Evolutionary conservation across 2,329 filamentous ascomycete species (phyloP).

Genomic region (Aspergillus proliferans): DNA sequence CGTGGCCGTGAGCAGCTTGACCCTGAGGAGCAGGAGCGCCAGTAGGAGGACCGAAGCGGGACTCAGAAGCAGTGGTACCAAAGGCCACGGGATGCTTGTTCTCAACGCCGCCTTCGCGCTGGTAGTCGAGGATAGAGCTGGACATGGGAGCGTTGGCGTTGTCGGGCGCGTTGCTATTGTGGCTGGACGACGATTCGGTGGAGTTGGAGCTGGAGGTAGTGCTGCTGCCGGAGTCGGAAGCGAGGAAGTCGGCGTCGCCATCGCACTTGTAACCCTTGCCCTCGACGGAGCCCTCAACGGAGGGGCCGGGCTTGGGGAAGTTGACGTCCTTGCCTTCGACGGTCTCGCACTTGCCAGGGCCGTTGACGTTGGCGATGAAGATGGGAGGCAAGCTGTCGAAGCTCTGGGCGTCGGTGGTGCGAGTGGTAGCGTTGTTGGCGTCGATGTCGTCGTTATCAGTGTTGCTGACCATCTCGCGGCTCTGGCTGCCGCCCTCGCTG

Average conservation of each 20-base stretch:
- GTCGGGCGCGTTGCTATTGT: too few species aligned
- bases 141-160: too few species aligned
- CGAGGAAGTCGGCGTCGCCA: slow-evolving; percentile 26
- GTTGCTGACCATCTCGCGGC: background rate
- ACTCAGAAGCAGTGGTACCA: slow-evolving; percentile 1
- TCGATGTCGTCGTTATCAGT: slow-evolving; percentile 3
- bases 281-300: slow-evolving; percentile 37
- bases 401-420: slow-evolving; percentile 2
- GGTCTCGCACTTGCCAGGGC: slow-evolving; percentile 51
- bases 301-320: slow-evolving; percentile 61
- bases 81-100: too few species aligned
- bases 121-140: too few species aligned
- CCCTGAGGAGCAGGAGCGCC: too few species aligned
- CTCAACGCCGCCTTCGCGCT: too few species aligned
- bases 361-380: slow-evolving; percentile 64
- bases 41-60: too few species aligned
- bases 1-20: too few species aligned
- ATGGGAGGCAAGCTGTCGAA: slow-evolving; percentile 58
- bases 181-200: background rate
- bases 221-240: background rate
- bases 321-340: slow-evolving; percentile 52
- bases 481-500: slow-evolving; percentile 12
- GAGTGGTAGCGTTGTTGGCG: background rate
- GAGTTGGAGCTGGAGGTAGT: slow-evolving; percentile 1
- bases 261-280: slow-evolving; percentile 32